phyloP scores from a whole-genome alignment of 1,284 basidiomycete genomes.

The Lentinula novae-zelandiae region DNA sequence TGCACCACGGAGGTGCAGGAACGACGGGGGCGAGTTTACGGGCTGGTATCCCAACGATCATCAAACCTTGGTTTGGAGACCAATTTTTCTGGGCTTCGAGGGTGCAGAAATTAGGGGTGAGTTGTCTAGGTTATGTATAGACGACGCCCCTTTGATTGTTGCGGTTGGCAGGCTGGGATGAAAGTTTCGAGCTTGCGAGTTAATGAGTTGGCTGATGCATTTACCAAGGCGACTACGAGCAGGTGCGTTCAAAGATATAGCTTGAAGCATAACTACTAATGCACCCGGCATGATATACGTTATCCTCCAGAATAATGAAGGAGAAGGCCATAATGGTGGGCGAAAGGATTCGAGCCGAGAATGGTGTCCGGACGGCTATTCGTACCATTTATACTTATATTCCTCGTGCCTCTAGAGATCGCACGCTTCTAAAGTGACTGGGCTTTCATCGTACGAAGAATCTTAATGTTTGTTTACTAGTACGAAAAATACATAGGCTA shows the following conservation, averaged over 20 bases:
- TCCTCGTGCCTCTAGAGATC: slow-evolving; percentile 34
- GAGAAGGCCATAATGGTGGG: slow-evolving; percentile 64
- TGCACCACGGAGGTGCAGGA: slow-evolving; percentile 74
- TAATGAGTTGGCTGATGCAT: slow-evolving; percentile 48
- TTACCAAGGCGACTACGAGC: slow-evolving; percentile 51
- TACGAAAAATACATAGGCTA: too few relatives aligned
- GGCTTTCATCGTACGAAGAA: too few relatives aligned
- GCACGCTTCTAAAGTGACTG: slow-evolving; percentile 19
- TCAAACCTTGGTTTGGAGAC: slow-evolving; percentile 71
- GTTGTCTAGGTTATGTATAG: slow-evolving; percentile 16
- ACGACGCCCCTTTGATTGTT: background rate
- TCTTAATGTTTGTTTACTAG: too few relatives aligned
- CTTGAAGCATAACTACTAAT: too few relatives aligned
- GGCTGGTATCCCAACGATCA: slow-evolving; percentile 73
- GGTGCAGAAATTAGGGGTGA: slow-evolving; percentile 57
- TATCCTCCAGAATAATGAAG: slow-evolving; percentile 44
- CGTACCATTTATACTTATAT: slow-evolving; percentile 47
- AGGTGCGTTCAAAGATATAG: slow-evolving; percentile 24
- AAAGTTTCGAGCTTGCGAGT: slow-evolving; percentile 46
- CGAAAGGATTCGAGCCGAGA: slow-evolving; percentile 56
- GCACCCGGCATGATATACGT: background rate
- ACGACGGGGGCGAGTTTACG: slow-evolving; percentile 67
- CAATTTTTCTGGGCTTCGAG: slow-evolving; percentile 74
- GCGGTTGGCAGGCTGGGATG: slow-evolving; percentile 36
- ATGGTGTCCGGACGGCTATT: slow-evolving; percentile 48